Conservation (phyloP, 2,329 filamentous ascomycete species). For the Macroventuria anomochaeta region DNA sequence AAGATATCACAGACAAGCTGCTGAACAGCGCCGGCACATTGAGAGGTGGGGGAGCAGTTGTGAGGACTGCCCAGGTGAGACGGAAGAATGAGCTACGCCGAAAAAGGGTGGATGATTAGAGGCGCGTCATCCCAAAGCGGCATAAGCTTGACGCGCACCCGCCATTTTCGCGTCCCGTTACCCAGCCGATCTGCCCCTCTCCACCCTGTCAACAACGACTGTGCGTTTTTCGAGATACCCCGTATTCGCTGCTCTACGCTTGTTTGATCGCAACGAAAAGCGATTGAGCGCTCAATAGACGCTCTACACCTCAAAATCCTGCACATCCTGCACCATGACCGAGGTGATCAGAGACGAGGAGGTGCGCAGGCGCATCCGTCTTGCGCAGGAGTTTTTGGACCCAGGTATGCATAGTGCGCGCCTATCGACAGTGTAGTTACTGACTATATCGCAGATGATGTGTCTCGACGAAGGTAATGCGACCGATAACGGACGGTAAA, state of each 20-base stretch:
- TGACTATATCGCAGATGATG: slow-evolving; percentile 58
- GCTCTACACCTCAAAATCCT: not conserved
- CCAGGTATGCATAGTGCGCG: slow-evolving; percentile 68
- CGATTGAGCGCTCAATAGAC: not conserved
- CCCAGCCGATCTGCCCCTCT: slow-evolving; percentile 17
- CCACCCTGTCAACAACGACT: slow-evolving; percentile 18
- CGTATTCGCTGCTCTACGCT: slow-evolving; percentile 4
- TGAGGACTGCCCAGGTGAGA: too few species aligned
- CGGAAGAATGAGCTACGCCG: slow-evolving; percentile 5
- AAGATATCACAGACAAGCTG: too few species aligned
- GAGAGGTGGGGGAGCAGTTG: too few species aligned
- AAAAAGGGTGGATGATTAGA: slow-evolving; percentile 8
- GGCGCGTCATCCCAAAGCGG: slow-evolving; percentile 6
- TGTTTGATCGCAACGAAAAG: not conserved
- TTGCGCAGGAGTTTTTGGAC: slow-evolving; percentile 92
- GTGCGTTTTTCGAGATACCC: slow-evolving; percentile 19
- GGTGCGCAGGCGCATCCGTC: slow-evolving; percentile 80
- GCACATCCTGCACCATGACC: slow-evolving; percentile 31
- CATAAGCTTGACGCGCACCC: slow-evolving; percentile 3
- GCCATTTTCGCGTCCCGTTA: slow-evolving; percentile 18
- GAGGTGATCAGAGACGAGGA: slow-evolving; percentile 76
- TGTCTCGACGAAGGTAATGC: slow-evolving; percentile 57
- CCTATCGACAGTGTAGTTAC: slow-evolving; percentile 1
- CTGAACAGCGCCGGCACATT: too few species aligned
- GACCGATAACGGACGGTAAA: slow-evolving; percentile 8